These are phyloP conservation scores for Nannochloropsis oceanica DNA, from an alignment of 108 stramenopile species.

Conservation along the genomic window DNA sequence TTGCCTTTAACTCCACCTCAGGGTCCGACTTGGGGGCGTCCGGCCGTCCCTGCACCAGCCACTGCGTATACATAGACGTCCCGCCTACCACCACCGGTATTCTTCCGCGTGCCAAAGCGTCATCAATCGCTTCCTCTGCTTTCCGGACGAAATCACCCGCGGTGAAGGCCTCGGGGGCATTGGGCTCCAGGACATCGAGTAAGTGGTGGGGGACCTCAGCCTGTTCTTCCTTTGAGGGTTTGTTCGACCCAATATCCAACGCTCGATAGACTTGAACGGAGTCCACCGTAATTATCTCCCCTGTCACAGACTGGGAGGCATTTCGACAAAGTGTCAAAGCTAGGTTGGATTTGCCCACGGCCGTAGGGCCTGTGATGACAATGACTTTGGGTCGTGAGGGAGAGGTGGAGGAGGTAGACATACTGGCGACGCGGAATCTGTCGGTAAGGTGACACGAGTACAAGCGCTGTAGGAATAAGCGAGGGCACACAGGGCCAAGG, in stretches of 20 bases:
- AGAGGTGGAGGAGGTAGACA: too few relatives aligned
- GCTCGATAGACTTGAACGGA: conserved; percentile 78
- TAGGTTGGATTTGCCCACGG: conserved; percentile 72
- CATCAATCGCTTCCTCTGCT: conserved; percentile 27
- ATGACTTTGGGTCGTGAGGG: conserved; percentile 24
- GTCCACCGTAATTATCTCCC: conserved; percentile 73
- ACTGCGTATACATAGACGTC: conserved; percentile 91
- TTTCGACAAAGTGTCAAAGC: conserved; percentile 54
- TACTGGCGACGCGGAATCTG: background rate
- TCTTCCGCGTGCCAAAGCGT: conserved; percentile 26
- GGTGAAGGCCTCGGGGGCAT: conserved; percentile 43
- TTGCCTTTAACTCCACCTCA: conserved; percentile 4
- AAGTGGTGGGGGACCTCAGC: conserved; percentile 65
- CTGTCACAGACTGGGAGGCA: background rate
- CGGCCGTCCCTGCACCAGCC: conserved; percentile 82
- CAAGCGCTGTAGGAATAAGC: background rate
- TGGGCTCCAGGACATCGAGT: conserved; percentile 50
- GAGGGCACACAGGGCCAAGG: background rate
- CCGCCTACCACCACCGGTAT: conserved; percentile 65
- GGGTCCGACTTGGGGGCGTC: conserved; percentile 55
- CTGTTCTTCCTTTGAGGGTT: conserved; percentile 63
- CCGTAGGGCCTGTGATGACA: conserved; percentile 75
- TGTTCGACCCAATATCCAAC: conserved; percentile 82
- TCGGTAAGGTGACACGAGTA: background rate
- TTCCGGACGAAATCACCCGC: conserved; percentile 67